Evolutionary conservation across 768 basidiomycete species (phyloP), one percentile per base, ranked within the genome.

Genomic region (Serpula lacrymans): DNA sequence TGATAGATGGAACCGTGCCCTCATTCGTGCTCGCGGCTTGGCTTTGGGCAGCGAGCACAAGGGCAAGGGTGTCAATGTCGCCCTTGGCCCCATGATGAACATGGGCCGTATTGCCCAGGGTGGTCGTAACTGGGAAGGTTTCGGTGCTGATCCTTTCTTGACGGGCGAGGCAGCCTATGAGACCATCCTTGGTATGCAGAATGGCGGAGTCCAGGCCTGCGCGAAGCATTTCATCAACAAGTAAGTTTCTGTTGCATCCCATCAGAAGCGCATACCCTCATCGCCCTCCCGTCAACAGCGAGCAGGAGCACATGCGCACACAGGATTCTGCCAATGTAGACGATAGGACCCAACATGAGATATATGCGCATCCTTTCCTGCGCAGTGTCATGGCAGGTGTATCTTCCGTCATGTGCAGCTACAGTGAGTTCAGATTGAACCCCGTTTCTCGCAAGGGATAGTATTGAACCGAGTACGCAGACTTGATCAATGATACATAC

Each of bases 121-220:
- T 2, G 90, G 89, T 6, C 68, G 90, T 21, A 88, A 90, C 58
- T 92, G 88, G 87, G 90, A 92, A 68, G 87, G 88, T 17, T 89
- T 88, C 44, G 88, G 88, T 22, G 86, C 74, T 5, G 90, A 93
- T 58, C 89, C 90, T 0, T 94, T 79, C 64, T 63, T 92, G 14
- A 56, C 78, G 13, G 88, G 90, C 7, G 85, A 85, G 54, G 69
- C 71, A 1, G 76, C 82, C 4, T 84, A 80, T 42, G 83, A 88
- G 59, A 90, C 88, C 1, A 77, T 90, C 34, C 60, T 84, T 20
- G 89, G 89, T 3, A 65, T 90, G 67, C 89, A 93, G 53, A 53
- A 63, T 23, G 71, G 64, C 7, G 88, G 88, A 24, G 83, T 89
- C 0, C 84, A 86, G 54, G 85, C 87, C 1, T 84, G 81, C 49